These are phyloP conservation scores for Fusarium pininemorale DNA, from an alignment of 2,329 filamentous ascomycete species.

Conservation along the genomic window DNA sequence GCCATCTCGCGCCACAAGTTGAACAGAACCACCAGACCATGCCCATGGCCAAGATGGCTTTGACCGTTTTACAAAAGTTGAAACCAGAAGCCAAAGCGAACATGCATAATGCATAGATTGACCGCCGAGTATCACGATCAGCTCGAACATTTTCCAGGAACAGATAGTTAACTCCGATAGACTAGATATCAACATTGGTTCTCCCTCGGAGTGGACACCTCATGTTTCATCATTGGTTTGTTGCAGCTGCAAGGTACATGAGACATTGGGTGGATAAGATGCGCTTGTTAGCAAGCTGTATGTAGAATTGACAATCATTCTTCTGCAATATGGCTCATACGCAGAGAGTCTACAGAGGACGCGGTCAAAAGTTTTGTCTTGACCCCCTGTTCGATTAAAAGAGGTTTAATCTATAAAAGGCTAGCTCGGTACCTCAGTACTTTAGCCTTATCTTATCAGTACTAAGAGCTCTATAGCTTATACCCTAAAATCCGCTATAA, in stretches of 20 bases:
- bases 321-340: neutral
- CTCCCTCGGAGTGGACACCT: conserved; percentile 7
- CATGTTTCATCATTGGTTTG: conserved; percentile 21
- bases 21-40: neutral
- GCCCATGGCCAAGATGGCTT: neutral
- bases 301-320: neutral
- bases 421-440: too few relatives aligned
- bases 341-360: neutral
- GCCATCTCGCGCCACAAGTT: neutral
- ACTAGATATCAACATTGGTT: conserved; percentile 5
- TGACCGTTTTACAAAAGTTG: neutral
- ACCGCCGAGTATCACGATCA: neutral
- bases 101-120: neutral
- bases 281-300: neutral
- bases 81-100: conserved; percentile 5
- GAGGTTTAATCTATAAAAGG: too few relatives aligned
- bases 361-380: too few relatives aligned
- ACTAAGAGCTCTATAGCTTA: too few relatives aligned
- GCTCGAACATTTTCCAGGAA: neutral
- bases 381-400: too few relatives aligned
- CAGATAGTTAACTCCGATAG: neutral
- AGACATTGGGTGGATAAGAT: conserved; percentile 14
- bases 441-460: too few relatives aligned
- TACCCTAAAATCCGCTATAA: too few relatives aligned
- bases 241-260: conserved; percentile 32